phyloP scores from a whole-genome alignment of 2,329 filamentous ascomycete genomes.

The Sarocladiaceae sp. region DNA sequence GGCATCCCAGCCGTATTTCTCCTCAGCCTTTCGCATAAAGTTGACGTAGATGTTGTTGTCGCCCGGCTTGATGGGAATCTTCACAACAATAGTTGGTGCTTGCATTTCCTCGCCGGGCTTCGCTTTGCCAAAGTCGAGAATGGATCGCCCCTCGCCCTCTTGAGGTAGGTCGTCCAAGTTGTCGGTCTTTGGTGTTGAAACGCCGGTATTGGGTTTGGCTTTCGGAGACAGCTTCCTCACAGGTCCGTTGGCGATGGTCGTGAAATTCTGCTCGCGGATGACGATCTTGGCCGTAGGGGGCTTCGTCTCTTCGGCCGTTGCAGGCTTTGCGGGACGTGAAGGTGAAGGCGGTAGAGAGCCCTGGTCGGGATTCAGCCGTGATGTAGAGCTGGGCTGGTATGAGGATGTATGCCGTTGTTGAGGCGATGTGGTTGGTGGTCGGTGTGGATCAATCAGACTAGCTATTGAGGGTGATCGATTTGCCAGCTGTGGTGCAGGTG shows the following conservation, averaged over 20 bases:
- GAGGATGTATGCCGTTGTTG: slow-evolving; percentile 20
- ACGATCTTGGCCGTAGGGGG: slow-evolving; percentile 31
- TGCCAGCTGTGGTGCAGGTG: slow-evolving; percentile 23
- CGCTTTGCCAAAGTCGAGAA: slow-evolving; percentile 55
- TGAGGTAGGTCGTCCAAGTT: slow-evolving; percentile 40
- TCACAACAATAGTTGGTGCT: slow-evolving; percentile 74
- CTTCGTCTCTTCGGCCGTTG: slow-evolving; percentile 30
- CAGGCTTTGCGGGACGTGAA: slow-evolving; percentile 26
- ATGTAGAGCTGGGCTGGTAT: slow-evolving; percentile 19
- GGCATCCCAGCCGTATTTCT: slow-evolving; percentile 90
- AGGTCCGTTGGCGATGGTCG: slow-evolving; percentile 33
- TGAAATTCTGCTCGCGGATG: slow-evolving; percentile 32
- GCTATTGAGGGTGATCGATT: slow-evolving; percentile 75
- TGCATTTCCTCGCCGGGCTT: slow-evolving; percentile 52
- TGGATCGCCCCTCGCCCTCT: slow-evolving; percentile 44
- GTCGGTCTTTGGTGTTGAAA: slow-evolving; percentile 42
- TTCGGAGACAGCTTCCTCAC: slow-evolving; percentile 42
- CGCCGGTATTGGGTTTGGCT: slow-evolving; percentile 34
- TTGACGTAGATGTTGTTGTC: slow-evolving; percentile 89
- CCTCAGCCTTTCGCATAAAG: slow-evolving; percentile 88
- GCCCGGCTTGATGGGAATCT: slow-evolving; percentile 67
- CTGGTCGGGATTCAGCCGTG: slow-evolving; percentile 23
- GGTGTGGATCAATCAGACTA: slow-evolving; percentile 66
- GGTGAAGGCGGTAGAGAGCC: slow-evolving; percentile 37
- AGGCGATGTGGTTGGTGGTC: slow-evolving; percentile 22